Base-by-base conservation (phyloP, 352 stramenopile genomes). In the Globisporangium paroecandrum region DNA sequence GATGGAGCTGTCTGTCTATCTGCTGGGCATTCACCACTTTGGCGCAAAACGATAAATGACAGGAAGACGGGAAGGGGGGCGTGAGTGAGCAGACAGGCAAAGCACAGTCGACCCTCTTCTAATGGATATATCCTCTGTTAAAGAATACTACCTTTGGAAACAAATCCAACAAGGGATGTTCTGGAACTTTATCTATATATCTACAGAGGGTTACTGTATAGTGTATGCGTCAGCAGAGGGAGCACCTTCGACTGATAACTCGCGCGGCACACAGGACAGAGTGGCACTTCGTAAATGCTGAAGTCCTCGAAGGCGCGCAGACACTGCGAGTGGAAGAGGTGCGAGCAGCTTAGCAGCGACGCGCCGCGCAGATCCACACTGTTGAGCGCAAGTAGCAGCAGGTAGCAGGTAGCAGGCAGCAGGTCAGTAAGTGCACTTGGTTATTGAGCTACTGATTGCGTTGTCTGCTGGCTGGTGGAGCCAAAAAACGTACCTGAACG, bases 291-390 rank as follows among this genome's bases (percentile, higher is more conserved):
- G 73, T 94, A 94, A 70, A 95, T 92, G 73, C 89, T 94, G 64
- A 96, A 96, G 47, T 89, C 70, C 65, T 95, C 89, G 63, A 96
- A 96, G 4, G 89, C 85, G 9, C 61, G 67, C 3, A 96, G 75
- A 51, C 89, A 96, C 43, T 82, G 77, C 22, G 73, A 47, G 65
- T 96, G 89, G 64, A 96, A 93, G 8, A 77, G 60, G 46, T 96
- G 89, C 51, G 85, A 89, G 62, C 89, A 96, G 64, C 80, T 96
- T 60, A 96, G 72, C 27, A 96, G 66, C 20, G 73, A 67, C 6
- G 81, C 79, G n/a, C 72, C 73, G 8, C 59, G 43, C 70, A 79
- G 81, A 27, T 62, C 70, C 2, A 62, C 51, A 32, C 81, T 89
- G 38, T 9, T n/a, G 15, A 49, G 15, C 15, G n/a, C 41, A n/a